These are phyloP conservation scores for Cornus suecica DNA, from an alignment of 148 eudicot genomes.

Conservation along the genomic window DNA sequence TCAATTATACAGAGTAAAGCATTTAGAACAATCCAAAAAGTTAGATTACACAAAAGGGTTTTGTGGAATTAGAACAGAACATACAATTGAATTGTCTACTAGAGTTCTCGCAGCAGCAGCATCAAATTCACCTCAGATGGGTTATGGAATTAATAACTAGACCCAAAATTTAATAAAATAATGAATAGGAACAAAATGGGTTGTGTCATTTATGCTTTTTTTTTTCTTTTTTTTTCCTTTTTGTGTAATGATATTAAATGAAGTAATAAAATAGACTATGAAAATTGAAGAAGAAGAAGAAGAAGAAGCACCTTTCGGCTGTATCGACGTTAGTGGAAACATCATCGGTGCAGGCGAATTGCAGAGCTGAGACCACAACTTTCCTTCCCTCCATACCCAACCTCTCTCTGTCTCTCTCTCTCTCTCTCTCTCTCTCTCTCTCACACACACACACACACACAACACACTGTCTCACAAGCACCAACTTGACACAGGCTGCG, in stretches of 20 bases:
- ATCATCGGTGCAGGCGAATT: conserved; percentile 88
- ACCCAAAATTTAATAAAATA: not conserved
- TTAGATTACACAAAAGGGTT: not conserved
- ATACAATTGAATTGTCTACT: too few species aligned
- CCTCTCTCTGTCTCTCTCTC: not conserved
- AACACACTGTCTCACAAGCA: not conserved
- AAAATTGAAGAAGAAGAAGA: not conserved
- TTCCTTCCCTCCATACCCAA: conserved; percentile 31
- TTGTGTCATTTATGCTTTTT: not conserved
- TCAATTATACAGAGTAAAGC: too few species aligned
- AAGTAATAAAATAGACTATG: not conserved
- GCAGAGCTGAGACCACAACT: conserved; percentile 72
- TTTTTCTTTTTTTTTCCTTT: too few species aligned
- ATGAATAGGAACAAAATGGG: not conserved
- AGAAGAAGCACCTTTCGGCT: conserved; percentile 65
- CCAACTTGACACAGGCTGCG: too few species aligned
- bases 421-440: not conserved
- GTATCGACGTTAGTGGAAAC: conserved; percentile 54
- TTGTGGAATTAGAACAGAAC: not conserved
- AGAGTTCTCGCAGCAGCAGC: not conserved
- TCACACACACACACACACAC: too few species aligned
- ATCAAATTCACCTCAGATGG: not conserved
- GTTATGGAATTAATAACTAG: not conserved
- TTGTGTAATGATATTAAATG: not conserved
- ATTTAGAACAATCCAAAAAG: too few species aligned